Base-by-base conservation (phyloP, 208 protist species). In the Herpetomonas samuelpessoai region DNA sequence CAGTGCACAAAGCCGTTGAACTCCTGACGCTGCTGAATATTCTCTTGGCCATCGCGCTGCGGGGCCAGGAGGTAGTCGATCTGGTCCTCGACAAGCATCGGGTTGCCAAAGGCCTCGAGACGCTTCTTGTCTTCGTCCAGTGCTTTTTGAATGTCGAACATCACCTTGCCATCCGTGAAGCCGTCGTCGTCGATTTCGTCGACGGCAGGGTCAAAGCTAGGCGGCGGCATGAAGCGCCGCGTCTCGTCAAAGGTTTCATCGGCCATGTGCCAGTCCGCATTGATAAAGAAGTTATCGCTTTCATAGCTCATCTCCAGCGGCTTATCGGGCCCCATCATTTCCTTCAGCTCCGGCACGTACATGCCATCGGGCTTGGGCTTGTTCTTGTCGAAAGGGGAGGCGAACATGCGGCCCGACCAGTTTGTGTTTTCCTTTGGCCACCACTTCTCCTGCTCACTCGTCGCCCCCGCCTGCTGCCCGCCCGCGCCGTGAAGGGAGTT, bases 1-100 rank as follows among this genome's bases (percentile, higher is more conserved):
- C 85, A 95, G 70, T 95, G 88, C 30, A 86, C 81, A 56, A 95
- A 95, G 12, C 88, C 88, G 66, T 95, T 95, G 58, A 95, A 92
- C 62, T 95, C 84, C 47, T 88, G 73, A 9, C 83, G 82, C 67
- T 95, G 85, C 67, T 86, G 74, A 9, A 91, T 65, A 60, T 89
- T 91, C 51, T 91, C 85, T 41, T 88, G 68, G 0, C 83, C 85
- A n/a, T 92, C 81, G 9, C 88, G 88, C 62, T 91, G 83, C 24
- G 88, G 84, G 22, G 83, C 77, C 22, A 95, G 76, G 2, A 95
- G 78, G 58, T 80, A 77, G 62, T 95, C 83, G 38, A 95, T 78
- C 65, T 95, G 84, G 59, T 95, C 88, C 68, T 95, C 83, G 10
- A 90, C 85, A 46, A 81, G 60, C 66, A 95, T 71, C 27, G 88